These are phyloP conservation scores for Entelexis paramagnoliae DNA, from an alignment of 1,139 yeast species.

Conservation along the genomic window DNA sequence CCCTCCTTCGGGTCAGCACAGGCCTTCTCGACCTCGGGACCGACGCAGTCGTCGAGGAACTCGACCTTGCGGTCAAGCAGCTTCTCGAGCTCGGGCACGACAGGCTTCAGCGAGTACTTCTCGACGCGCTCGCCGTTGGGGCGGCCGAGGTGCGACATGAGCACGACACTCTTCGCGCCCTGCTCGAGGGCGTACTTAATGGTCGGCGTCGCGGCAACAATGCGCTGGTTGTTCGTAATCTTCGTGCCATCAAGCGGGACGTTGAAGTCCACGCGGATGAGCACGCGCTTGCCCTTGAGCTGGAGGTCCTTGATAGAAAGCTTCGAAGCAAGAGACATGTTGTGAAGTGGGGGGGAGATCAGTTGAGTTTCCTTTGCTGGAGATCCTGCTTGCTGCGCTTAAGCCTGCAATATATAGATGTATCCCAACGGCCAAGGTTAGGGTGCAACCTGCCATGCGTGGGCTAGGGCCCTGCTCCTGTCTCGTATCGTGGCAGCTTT, in stretches of 20 bases:
- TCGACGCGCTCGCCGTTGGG: constrained; percentile 82
- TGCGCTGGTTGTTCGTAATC: constrained; percentile 97
- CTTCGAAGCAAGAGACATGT: constrained; percentile 84
- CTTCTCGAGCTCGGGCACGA: constrained; percentile 71
- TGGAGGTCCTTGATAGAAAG: constrained; percentile 83
- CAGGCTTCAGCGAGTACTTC: constrained; percentile 85
- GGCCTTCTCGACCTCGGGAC: constrained; percentile 68
- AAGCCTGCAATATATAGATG: constrained; percentile 6
- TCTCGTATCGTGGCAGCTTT: constrained; percentile 7
- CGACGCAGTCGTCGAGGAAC: constrained; percentile 82
- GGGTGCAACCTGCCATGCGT: constrained; percentile 3
- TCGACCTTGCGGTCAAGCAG: constrained; percentile 60
- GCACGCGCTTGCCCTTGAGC: constrained; percentile 80
- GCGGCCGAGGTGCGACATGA: constrained; percentile 95
- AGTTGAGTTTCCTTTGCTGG: neutral
- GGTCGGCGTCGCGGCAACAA: constrained; percentile 96
- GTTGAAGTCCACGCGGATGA: constrained; percentile 92
- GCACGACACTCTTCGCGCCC: constrained; percentile 73
- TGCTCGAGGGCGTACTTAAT: constrained; percentile 84
- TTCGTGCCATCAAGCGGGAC: constrained; percentile 92
- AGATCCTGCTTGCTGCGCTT: neutral
- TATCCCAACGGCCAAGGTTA: constrained; percentile 12
- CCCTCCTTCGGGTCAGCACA: constrained; percentile 64
- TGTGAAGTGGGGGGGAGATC: neutral
- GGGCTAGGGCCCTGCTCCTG: constrained; percentile 5